Evolutionary conservation across 2,329 filamentous ascomycete genomes (phyloP).

Genomic region (Botrytis hyacinthi): DNA sequence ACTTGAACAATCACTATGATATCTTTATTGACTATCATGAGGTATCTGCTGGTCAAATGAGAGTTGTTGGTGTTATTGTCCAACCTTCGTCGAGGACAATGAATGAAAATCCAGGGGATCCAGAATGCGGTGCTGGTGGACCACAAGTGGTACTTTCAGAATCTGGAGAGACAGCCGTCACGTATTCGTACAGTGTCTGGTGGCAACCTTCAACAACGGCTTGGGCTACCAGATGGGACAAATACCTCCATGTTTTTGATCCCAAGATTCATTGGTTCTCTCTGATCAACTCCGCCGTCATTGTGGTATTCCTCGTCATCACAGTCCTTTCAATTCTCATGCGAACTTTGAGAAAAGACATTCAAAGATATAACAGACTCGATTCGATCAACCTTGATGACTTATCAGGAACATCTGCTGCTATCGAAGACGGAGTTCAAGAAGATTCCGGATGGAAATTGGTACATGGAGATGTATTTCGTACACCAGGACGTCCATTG

Average conservation of each 20-base stretch:
- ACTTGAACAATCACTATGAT: slow-evolving; percentile 93
- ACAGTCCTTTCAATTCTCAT: slow-evolving; percentile 92
- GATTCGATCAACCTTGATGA: slow-evolving; percentile 91
- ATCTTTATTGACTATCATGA: slow-evolving; percentile 91
- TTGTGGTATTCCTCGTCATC: slow-evolving; percentile 85
- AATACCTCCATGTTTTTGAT: slow-evolving; percentile 95
- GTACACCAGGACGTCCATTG: slow-evolving; percentile 77
- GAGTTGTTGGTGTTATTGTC: slow-evolving; percentile 90
- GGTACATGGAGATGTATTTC: slow-evolving; percentile 96
- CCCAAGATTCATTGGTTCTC: slow-evolving; percentile 99
- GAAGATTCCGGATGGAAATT: slow-evolving; percentile 99
- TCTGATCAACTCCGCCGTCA: slow-evolving; percentile 91
- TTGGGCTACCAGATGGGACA: slow-evolving; percentile 98
- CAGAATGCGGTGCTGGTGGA: slow-evolving; percentile 58
- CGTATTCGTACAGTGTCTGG: slow-evolving; percentile 89
- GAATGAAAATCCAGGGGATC: slow-evolving; percentile 51
- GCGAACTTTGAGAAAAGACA: slow-evolving; percentile 87
- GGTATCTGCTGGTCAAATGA: slow-evolving; percentile 67
- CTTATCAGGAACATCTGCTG: slow-evolving; percentile 72
- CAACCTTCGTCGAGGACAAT: slow-evolving; percentile 68
- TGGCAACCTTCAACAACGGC: slow-evolving; percentile 82
- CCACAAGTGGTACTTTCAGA: slow-evolving; percentile 63
- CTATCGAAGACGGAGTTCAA: slow-evolving; percentile 86
- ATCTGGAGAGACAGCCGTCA: slow-evolving; percentile 60
- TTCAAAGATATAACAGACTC: slow-evolving; percentile 91